Evolutionary conservation across 2,329 filamentous ascomycete genomes (phyloP).

Genomic region (Penicillium paneum): DNA sequence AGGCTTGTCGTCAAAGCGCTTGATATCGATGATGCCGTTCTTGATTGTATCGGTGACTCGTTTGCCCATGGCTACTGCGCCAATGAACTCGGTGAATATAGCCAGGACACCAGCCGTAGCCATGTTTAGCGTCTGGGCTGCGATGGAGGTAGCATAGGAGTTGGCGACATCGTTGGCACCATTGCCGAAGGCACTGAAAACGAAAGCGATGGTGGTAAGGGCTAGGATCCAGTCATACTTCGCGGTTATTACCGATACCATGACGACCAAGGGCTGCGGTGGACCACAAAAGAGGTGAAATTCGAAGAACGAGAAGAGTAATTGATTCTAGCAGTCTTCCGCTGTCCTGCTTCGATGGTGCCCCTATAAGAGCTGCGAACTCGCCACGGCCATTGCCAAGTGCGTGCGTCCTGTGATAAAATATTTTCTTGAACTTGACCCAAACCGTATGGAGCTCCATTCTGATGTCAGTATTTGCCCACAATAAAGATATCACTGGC

Average conservation of each 20-base stretch:
- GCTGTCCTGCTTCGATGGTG: background rate
- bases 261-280: conserved; percentile 6
- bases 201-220: conserved; percentile 28
- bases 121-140: conserved; percentile 53
- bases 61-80: conserved; percentile 52
- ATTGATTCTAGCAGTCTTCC: background rate
- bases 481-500: background rate
- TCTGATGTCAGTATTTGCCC: background rate
- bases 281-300: background rate
- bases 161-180: conserved; percentile 52
- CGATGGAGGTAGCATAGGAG: conserved; percentile 53
- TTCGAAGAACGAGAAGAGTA: background rate
- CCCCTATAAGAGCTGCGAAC: conserved; percentile 2
- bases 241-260: conserved; percentile 23
- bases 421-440: background rate
- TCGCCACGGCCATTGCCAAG: conserved; percentile 4
- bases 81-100: conserved; percentile 51
- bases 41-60: conserved; percentile 47
- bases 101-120: conserved; percentile 51
- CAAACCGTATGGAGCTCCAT: background rate
- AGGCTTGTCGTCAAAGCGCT: conserved; percentile 35
- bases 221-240: conserved; percentile 33
- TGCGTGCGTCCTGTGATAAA: conserved; percentile 3
- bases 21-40: conserved; percentile 43
- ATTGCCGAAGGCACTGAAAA: conserved; percentile 30